phyloP scores from a whole-genome alignment of 2,329 filamentous ascomycete genomes.

The Cercospora brassicicola region DNA sequence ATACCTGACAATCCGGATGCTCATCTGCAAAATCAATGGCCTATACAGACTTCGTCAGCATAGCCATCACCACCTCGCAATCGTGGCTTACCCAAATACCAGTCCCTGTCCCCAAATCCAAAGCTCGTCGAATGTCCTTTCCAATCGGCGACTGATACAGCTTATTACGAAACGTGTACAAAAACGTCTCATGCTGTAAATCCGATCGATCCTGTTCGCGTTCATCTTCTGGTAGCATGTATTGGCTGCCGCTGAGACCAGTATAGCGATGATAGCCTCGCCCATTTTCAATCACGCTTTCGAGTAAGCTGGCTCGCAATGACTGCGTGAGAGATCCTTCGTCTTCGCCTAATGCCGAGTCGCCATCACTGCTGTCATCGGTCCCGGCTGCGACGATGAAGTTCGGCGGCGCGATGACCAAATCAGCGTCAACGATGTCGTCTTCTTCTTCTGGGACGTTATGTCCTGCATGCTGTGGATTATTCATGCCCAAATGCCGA shows the following conservation, averaged over 20 bases:
- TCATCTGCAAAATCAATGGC: constrained; percentile 29
- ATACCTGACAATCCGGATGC: not conserved
- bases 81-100: constrained; percentile 47
- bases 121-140: constrained; percentile 42
- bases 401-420: constrained; percentile 2
- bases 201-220: constrained; percentile 33
- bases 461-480: not conserved
- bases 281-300: constrained; percentile 17
- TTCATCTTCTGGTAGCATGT: constrained; percentile 36
- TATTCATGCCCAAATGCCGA: not conserved
- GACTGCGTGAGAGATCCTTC: constrained; percentile 7
- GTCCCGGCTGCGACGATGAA: constrained; percentile 2
- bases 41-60: constrained; percentile 37
- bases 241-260: constrained; percentile 28
- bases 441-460: not conserved
- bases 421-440: not conserved
- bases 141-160: constrained; percentile 46
- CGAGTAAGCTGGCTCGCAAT: constrained; percentile 3
- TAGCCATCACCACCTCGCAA: not conserved
- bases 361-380: constrained; percentile 8
- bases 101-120: constrained; percentile 54
- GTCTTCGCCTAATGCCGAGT: constrained; percentile 12
- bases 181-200: constrained; percentile 36
- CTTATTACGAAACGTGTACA: constrained; percentile 26
- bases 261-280: constrained; percentile 28